Evolutionary conservation across 2,329 filamentous ascomycete species (phyloP).

Genomic region (Stemphylium lycopersici): DNA sequence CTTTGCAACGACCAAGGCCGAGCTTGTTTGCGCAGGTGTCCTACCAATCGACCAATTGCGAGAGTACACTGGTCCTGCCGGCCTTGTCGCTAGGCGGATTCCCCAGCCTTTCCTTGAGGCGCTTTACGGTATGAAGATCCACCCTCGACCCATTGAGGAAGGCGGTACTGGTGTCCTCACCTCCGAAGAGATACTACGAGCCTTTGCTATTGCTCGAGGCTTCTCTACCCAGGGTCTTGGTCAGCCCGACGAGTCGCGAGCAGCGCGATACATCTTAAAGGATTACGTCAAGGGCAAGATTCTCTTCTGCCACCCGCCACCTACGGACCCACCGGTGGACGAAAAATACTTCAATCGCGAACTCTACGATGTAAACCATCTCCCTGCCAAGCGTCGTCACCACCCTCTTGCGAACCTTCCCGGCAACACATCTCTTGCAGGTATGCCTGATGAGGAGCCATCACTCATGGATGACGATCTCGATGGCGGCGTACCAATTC

Average conservation of each 20-base stretch:
- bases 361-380: constrained; percentile 80
- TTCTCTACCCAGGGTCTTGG: constrained; percentile 89
- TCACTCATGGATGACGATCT: constrained; percentile 54
- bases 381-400: constrained; percentile 80
- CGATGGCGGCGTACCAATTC: constrained; percentile 50
- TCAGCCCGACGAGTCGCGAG: constrained; percentile 90
- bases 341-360: constrained; percentile 82
- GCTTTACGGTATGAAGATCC: constrained; percentile 90
- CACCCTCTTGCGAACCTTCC: constrained; percentile 61
- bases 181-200: constrained; percentile 79
- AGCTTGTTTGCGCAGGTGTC: constrained; percentile 93
- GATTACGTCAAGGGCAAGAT: constrained; percentile 98
- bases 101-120: constrained; percentile 89
- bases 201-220: constrained; percentile 87
- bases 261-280: constrained; percentile 87
- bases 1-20: constrained; percentile 94
- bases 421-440: constrained; percentile 42
- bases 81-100: constrained; percentile 81
- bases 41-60: constrained; percentile 95
- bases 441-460: constrained; percentile 39
- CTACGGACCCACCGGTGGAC: constrained; percentile 68
- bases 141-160: constrained; percentile 81
- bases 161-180: constrained; percentile 89
- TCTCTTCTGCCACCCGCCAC: constrained; percentile 88
- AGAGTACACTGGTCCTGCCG: constrained; percentile 86